phyloP scores from a whole-genome alignment of 768 basidiomycete genomes.

The Botryobasidium botryosum region DNA sequence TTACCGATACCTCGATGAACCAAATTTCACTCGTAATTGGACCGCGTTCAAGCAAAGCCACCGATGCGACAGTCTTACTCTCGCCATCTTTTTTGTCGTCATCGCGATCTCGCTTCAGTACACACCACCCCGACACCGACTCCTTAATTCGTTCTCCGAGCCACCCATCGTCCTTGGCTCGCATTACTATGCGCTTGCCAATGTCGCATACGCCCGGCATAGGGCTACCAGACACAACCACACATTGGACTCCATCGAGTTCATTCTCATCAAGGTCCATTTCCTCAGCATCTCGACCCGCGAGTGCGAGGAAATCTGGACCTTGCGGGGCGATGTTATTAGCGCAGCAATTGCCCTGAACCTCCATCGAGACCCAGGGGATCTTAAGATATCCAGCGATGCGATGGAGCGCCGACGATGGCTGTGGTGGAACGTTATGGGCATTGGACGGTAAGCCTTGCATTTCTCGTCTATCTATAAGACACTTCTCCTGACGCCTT shows the following conservation, averaged over 20 bases:
- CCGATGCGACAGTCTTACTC: constrained; percentile 46
- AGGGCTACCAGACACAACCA: constrained; percentile 32
- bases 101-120: constrained; percentile 62
- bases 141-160: constrained; percentile 27
- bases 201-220: constrained; percentile 27
- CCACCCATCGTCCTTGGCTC: constrained; percentile 4
- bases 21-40: constrained; percentile 48
- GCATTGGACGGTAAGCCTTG: constrained; percentile 51
- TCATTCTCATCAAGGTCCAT: constrained; percentile 50
- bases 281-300: constrained; percentile 46
- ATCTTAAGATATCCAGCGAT: constrained; percentile 37
- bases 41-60: constrained; percentile 49
- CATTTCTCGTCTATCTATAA: constrained; percentile 7
- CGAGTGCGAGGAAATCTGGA: constrained; percentile 71
- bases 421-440: constrained; percentile 83
- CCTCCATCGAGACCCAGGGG: constrained; percentile 71
- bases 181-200: constrained; percentile 48
- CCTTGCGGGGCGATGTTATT: constrained; percentile 51
- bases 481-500: not conserved
- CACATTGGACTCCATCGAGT: constrained; percentile 64
- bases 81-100: constrained; percentile 57
- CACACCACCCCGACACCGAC: constrained; percentile 43
- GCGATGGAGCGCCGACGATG: constrained; percentile 63
- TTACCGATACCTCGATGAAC: constrained; percentile 57
- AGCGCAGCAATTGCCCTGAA: constrained; percentile 70